Base-by-base conservation (phyloP, 805 yeast genomes). In the Saturnispora mendoncae region DNA sequence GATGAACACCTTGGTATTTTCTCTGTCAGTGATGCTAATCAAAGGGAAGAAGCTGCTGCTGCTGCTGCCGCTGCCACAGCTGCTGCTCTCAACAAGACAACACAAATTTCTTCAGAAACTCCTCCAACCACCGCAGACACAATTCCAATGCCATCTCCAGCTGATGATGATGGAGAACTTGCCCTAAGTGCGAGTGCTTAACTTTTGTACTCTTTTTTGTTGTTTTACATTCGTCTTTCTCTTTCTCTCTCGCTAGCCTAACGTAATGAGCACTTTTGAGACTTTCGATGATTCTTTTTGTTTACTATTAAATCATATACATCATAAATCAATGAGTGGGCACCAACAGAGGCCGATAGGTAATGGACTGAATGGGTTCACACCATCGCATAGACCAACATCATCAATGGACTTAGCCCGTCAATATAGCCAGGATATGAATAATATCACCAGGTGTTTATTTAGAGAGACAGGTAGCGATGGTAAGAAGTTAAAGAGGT, bases 391-490 rank as follows among this genome's bases (percentile, higher is more conserved):
- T 9, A 24, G 38, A 27, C 38, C 29, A 12, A 35, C 30, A 12
- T 26, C 38, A 13, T 35, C 38, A 25, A 15, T 26, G 20, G 38
- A 35, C 46, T 47, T 78, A 38, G 82, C 83, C 0, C 68, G 65
- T 42, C 81, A 75, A 50, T 77, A 74, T 52, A 81, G 76, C 41
- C 58, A 61, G 17, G 84, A 78, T 51, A 68, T 74, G 48, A 61
- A 62, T 33, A 58, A 63, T 20, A 67, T 78, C 42, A 67, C 70
- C 44, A 60, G 56, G 45, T 68, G 62, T 44, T 69, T 82, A 45
- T 78, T 78, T 53, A 56, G 70, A 12, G 69, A 65, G 36, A 55
- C 58, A 17, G 76, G 67, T 43, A 52, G 60, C 10, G 64, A 66
- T 25, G 70, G 71, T 7, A 57, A 55, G 15, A 61, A 68, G 17